These are phyloP conservation scores for Castanospermum australe DNA, from an alignment of 306 rosid species.

Conservation along the genomic window DNA sequence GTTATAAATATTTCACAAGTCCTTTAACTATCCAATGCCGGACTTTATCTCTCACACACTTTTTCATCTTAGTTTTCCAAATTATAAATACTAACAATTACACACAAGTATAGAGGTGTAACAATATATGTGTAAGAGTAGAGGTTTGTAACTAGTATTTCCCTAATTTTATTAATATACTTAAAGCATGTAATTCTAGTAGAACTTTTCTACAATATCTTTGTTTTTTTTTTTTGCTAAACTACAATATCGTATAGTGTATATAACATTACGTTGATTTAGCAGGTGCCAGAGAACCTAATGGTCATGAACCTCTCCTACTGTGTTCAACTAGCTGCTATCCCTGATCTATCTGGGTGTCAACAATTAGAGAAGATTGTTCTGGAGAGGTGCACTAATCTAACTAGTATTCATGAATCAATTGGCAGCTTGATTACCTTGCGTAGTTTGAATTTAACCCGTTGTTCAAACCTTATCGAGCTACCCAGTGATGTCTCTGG, in stretches of 20 bases:
- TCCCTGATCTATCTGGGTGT: slow-evolving; percentile 62
- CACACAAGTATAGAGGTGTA: background rate
- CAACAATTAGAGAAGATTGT: slow-evolving; percentile 45
- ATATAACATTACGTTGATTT: slow-evolving; percentile 8
- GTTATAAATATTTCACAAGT: too few relatives aligned
- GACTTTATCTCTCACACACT: too few relatives aligned
- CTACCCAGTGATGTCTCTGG: slow-evolving; percentile 62
- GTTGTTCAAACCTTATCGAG: slow-evolving; percentile 37
- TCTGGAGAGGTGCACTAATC: slow-evolving; percentile 42
- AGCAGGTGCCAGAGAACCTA: slow-evolving; percentile 53
- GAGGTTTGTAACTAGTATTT: background rate
- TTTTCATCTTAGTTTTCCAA: too few relatives aligned
- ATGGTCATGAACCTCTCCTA: slow-evolving; percentile 46
- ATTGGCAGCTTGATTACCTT: slow-evolving; percentile 43
- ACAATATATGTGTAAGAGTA: background rate
- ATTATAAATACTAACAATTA: too few relatives aligned
- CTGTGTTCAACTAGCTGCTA: slow-evolving; percentile 34
- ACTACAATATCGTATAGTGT: background rate
- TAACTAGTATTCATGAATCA: slow-evolving; percentile 50
- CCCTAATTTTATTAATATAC: background rate
- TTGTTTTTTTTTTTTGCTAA: background rate
- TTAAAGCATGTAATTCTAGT: background rate
- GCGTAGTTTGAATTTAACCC: slow-evolving; percentile 46
- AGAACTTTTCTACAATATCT: background rate
- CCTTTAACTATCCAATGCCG: too few relatives aligned